Evolutionary conservation across 495 filamentous ascomycete genomes (phyloP), one percentile per base, ranked within the genome.

Genomic region (Lepraria neglecta): DNA sequence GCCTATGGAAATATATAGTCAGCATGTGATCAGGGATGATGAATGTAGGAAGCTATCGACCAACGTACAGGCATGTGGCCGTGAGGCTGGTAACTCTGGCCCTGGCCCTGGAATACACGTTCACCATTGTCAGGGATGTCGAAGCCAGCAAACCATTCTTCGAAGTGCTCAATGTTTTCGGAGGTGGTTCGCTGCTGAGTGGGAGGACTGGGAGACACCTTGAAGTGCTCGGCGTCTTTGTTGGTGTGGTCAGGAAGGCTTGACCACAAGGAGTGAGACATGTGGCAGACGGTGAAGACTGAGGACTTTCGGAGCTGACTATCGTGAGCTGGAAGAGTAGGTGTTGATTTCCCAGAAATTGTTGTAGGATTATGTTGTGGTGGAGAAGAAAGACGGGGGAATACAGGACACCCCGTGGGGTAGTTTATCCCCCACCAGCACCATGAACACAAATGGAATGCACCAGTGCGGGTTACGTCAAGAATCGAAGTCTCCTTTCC

Each of bases 71-170:
- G 27, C 48, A 33, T 52, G 7, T 52, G 28, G 28, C 15, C 15
- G 6, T 6, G 48, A 10, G 28, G 48, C 28, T 52, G 24, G 24
- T 24, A 24, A 24, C 24, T 2, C 24, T 24, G 24, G 24, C 24
- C 24, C 2, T 24, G 48, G n/a, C 31, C 48, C 27, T 52, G 15
- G 48, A 52, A 52, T 31, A 31, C n/a, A 31, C 48, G 48, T 17
- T 28, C 15, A 11, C 48, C 48, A 52, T 52, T 9, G 48, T 52
- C 48, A 33, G 48, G 48, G 6, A 52, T 52, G 27, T 52, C 48
- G 48, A 52, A 52, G 28, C 28, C 48, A 15, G 28, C 28, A 10
- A 52, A 52, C 48, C 48, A 52, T 52, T 52, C 24, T 52, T 31
- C 48, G 27, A 52, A 52, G 28, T 12, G n/a, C 28, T 52, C 48